A percentile compares a stretch with the other conserved stretches of the same genome.
phyloP scores from a whole-genome alignment of 2,329 filamentous ascomycete species.

The Botrytis galanthina region DNA sequence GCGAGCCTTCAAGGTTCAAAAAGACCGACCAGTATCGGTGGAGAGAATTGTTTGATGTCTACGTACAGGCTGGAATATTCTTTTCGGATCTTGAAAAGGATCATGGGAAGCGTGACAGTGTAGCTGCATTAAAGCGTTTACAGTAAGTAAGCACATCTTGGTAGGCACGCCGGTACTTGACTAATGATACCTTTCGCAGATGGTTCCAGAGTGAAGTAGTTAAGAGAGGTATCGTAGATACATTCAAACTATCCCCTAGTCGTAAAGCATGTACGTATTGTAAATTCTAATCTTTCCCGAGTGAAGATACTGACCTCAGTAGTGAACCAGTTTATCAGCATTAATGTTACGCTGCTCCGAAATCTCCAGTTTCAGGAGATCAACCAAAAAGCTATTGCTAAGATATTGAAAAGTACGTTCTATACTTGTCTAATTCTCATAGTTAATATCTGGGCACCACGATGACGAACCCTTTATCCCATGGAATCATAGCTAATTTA shows the following conservation, averaged over 20 bases:
- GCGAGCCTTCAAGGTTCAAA: conserved; percentile 61
- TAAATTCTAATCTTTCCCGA: conserved; percentile 55
- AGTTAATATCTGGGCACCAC: not conserved
- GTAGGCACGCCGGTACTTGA: not conserved
- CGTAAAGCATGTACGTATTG: conserved; percentile 45
- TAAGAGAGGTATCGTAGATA: conserved; percentile 54
- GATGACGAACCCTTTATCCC: too few species aligned
- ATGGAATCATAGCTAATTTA: not conserved
- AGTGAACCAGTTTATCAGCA: conserved; percentile 57
- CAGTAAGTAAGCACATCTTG: conserved; percentile 11
- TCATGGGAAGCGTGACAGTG: conserved; percentile 64
- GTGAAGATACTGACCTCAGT: not conserved
- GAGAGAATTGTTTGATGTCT: conserved; percentile 79
- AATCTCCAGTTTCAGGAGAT: conserved; percentile 82
- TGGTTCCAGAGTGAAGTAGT: conserved; percentile 70
- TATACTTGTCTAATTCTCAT: not conserved
- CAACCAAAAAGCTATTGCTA: conserved; percentile 72
- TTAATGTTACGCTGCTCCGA: conserved; percentile 75
- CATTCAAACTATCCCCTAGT: conserved; percentile 67
- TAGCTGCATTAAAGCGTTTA: conserved; percentile 64
- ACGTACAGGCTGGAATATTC: conserved; percentile 76
- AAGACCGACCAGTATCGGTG: conserved; percentile 67
- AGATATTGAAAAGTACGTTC: conserved; percentile 77
- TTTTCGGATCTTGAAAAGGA: conserved; percentile 74
- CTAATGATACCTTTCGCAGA: not conserved